phyloP scores from a whole-genome alignment of 2,329 filamentous ascomycete species.

The Aspergillus calidoustus region DNA sequence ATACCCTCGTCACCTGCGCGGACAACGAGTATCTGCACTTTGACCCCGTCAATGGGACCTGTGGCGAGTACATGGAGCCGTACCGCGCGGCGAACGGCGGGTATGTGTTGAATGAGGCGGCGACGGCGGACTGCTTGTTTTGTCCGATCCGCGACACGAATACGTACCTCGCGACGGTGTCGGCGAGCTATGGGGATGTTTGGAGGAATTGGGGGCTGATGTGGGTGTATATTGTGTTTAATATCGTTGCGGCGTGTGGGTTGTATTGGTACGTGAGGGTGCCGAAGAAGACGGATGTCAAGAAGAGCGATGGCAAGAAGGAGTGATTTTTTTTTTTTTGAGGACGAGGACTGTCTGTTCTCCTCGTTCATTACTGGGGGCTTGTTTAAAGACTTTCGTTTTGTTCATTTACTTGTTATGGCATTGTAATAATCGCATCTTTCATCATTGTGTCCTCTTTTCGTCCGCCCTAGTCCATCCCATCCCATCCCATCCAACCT shows the following conservation, averaged over 20 bases:
- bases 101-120: slow-evolving; percentile 48
- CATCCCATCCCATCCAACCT: too few relatives aligned
- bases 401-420: too few relatives aligned
- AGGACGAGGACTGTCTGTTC: too few relatives aligned
- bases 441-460: too few relatives aligned
- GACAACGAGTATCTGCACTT: slow-evolving; percentile 38
- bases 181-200: slow-evolving; percentile 50
- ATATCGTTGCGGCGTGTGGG: slow-evolving; percentile 61
- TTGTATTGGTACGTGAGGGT: slow-evolving; percentile 69
- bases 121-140: slow-evolving; percentile 55
- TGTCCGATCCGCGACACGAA: slow-evolving; percentile 54
- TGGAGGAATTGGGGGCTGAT: slow-evolving; percentile 75
- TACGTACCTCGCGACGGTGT: slow-evolving; percentile 49
- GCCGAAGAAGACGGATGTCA: slow-evolving; percentile 37
- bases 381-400: too few relatives aligned
- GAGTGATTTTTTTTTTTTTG: neutral
- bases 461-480: too few relatives aligned
- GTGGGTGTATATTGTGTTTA: slow-evolving; percentile 69
- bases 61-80: slow-evolving; percentile 53
- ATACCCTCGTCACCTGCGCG: slow-evolving; percentile 34
- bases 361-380: too few relatives aligned
- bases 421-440: too few relatives aligned
- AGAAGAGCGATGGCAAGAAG: slow-evolving; percentile 13
- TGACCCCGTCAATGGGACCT: slow-evolving; percentile 64
- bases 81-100: slow-evolving; percentile 48